These are phyloP conservation scores for Pinguiococcus pyrenoidosus DNA, from an alignment of 108 stramenopile genomes.

Conservation along the genomic window DNA sequence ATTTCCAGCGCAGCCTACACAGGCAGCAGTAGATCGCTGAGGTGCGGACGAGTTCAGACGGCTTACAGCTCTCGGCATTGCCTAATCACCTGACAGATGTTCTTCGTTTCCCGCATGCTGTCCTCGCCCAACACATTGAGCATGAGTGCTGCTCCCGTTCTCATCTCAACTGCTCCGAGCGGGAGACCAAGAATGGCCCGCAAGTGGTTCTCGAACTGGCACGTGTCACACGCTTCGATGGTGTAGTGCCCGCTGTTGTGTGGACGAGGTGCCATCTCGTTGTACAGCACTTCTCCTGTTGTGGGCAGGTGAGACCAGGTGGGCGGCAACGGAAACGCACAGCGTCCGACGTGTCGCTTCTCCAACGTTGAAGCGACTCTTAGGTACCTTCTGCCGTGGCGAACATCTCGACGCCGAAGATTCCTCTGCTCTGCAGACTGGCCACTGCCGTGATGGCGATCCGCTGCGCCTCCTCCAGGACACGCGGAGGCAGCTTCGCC, in stretches of 20 bases:
- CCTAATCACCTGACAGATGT: no score
- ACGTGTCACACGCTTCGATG: slow-evolving; percentile 83
- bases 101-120: slow-evolving; percentile 18
- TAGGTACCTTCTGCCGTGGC: slow-evolving; percentile 30
- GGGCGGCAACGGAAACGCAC: no score
- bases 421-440: slow-evolving; percentile 57
- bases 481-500: slow-evolving; percentile 24
- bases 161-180: slow-evolving; percentile 55
- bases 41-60: no score
- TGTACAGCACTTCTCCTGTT: slow-evolving; percentile 85
- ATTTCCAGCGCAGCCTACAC: slow-evolving; percentile 5
- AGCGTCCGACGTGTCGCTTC: no score
- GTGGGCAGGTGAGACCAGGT: no score
- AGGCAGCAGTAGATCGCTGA: neutral
- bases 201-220: slow-evolving; percentile 96
- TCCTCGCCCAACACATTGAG: slow-evolving; percentile 39
- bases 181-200: slow-evolving; percentile 82
- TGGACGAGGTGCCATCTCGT: slow-evolving; percentile 93
- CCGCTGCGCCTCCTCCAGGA: slow-evolving; percentile 5
- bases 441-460: slow-evolving; percentile 57
- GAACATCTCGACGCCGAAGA: slow-evolving; percentile 96
- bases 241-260: slow-evolving; percentile 99
- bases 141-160: slow-evolving; percentile 41
- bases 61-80: no score
- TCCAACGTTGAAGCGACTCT: no score